A percentile compares a stretch with the other conserved stretches of the same genome.
Evolutionary conservation across 164 flowering plant species (phyloP).

Genomic region (Brasenia schreberi): DNA sequence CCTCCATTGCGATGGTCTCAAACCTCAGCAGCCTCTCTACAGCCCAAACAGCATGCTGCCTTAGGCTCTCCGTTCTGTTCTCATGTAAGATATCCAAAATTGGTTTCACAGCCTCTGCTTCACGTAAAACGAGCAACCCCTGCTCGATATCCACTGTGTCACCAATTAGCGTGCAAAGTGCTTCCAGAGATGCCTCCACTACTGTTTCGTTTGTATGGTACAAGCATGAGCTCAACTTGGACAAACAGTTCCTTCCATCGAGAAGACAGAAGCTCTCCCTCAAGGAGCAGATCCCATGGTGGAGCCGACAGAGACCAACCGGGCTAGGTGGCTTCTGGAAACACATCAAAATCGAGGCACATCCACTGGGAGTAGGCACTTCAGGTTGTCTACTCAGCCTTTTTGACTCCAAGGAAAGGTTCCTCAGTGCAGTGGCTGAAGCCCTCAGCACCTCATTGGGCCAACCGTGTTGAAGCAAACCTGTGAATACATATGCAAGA

Average conservation of each 20-base stretch:
- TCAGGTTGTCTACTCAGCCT: slow-evolving; percentile 55
- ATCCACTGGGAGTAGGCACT: slow-evolving; percentile 50
- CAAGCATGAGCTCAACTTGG: slow-evolving; percentile 60
- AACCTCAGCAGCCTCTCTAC: slow-evolving; percentile 22
- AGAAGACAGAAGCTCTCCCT: slow-evolving; percentile 69
- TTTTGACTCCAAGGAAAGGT: slow-evolving; percentile 55
- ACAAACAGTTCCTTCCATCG: slow-evolving; percentile 60
- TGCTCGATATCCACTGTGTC: slow-evolving; percentile 68
- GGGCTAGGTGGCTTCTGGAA: slow-evolving; percentile 49
- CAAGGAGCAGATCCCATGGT: slow-evolving; percentile 59
- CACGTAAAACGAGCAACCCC: slow-evolving; percentile 52
- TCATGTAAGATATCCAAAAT: slow-evolving; percentile 27
- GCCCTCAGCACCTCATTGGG: slow-evolving; percentile 82
- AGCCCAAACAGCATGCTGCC: slow-evolving; percentile 21
- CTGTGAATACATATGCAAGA: slow-evolving; percentile 57
- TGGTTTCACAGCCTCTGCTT: slow-evolving; percentile 27
- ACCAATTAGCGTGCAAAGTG: slow-evolving; percentile 68
- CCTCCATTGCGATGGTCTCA: slow-evolving; percentile 19
- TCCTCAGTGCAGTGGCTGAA: slow-evolving; percentile 79
- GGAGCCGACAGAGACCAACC: slow-evolving; percentile 59
- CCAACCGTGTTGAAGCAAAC: slow-evolving; percentile 67
- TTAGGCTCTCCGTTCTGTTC: slow-evolving; percentile 18
- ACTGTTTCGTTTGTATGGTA: slow-evolving; percentile 78
- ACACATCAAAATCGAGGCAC: slow-evolving; percentile 58
- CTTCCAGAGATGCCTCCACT: slow-evolving; percentile 81